A percentile compares a stretch with the other conserved stretches of the same genome.
phyloP scores from a whole-genome alignment of 2,329 filamentous ascomycete genomes.

The Alternaria metachromatica region DNA sequence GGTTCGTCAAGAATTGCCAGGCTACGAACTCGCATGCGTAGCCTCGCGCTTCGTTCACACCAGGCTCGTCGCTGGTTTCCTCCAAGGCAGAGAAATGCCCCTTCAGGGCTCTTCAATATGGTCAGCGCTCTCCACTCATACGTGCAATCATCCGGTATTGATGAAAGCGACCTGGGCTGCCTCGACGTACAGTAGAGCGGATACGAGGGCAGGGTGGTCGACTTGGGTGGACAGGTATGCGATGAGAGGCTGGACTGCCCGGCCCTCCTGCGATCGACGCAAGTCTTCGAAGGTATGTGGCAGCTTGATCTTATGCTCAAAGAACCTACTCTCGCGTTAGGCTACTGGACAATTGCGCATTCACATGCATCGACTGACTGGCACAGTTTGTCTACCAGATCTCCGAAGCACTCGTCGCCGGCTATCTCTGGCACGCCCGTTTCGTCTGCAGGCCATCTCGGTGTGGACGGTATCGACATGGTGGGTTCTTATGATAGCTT shows the following conservation, averaged over 20 bases:
- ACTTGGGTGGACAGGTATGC: slow-evolving; percentile 68
- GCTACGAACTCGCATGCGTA: slow-evolving; percentile 82
- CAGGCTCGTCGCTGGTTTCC: slow-evolving; percentile 63
- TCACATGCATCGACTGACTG: slow-evolving; percentile 26
- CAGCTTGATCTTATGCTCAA: slow-evolving; percentile 65
- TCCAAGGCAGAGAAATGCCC: slow-evolving; percentile 74
- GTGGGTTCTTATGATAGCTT: slow-evolving; percentile 6
- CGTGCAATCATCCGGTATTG: neutral
- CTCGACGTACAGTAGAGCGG: slow-evolving; percentile 71
- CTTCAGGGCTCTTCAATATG: slow-evolving; percentile 66
- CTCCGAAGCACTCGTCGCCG: slow-evolving; percentile 66
- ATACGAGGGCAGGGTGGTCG: slow-evolving; percentile 73
- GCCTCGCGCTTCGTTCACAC: slow-evolving; percentile 71
- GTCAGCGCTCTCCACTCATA: slow-evolving; percentile 17
- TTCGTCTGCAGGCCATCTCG: slow-evolving; percentile 35
- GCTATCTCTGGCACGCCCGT: slow-evolving; percentile 64
- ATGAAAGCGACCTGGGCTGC: neutral
- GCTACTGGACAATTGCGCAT: slow-evolving; percentile 1
- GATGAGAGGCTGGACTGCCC: slow-evolving; percentile 65
- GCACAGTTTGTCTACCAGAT: slow-evolving; percentile 71
- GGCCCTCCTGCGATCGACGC: slow-evolving; percentile 68
- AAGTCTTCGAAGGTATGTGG: slow-evolving; percentile 78
- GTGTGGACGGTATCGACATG: slow-evolving; percentile 40
- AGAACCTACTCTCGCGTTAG: slow-evolving; percentile 42
- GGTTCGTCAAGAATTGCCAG: slow-evolving; percentile 75